Conservation (phyloP, 176 grass and related monocot genomes). For the Rhynchospora tenuis region DNA sequence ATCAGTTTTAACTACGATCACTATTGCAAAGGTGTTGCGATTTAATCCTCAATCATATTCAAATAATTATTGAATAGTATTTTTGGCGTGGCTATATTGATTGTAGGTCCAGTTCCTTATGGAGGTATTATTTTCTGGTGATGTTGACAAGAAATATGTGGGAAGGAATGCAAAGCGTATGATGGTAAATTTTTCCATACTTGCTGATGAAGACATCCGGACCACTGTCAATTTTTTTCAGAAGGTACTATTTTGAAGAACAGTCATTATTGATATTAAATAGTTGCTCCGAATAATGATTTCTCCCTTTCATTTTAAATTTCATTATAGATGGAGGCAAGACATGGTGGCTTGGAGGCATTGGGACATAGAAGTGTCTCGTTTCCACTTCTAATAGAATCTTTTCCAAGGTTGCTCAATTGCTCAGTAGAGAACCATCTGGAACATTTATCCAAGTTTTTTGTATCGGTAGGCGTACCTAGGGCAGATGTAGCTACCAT, state of each 20-base stretch:
- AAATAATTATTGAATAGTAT: background rate
- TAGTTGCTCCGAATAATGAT: constrained; percentile 3
- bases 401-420: constrained; percentile 80
- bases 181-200: constrained; percentile 71
- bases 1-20: background rate
- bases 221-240: constrained; percentile 81
- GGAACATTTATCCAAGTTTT: constrained; percentile 45
- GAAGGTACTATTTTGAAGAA: constrained; percentile 45
- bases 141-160: constrained; percentile 33
- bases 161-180: constrained; percentile 80
- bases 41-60: background rate
- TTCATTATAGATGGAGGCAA: constrained; percentile 79
- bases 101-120: constrained; percentile 68
- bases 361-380: constrained; percentile 47
- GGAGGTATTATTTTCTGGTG: constrained; percentile 58
- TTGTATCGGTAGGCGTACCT: constrained; percentile 30
- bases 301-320: background rate
- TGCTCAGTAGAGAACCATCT: constrained; percentile 62
- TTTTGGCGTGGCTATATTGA: constrained; percentile 21
- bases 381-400: constrained; percentile 77
- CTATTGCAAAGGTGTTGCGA: background rate
- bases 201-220: constrained; percentile 67
- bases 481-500: constrained; percentile 38
- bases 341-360: constrained; percentile 63
- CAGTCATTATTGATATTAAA: background rate